Base-by-base conservation (phyloP, 2,329 filamentous ascomycete genomes). In the Trichocomaceae sp. region DNA sequence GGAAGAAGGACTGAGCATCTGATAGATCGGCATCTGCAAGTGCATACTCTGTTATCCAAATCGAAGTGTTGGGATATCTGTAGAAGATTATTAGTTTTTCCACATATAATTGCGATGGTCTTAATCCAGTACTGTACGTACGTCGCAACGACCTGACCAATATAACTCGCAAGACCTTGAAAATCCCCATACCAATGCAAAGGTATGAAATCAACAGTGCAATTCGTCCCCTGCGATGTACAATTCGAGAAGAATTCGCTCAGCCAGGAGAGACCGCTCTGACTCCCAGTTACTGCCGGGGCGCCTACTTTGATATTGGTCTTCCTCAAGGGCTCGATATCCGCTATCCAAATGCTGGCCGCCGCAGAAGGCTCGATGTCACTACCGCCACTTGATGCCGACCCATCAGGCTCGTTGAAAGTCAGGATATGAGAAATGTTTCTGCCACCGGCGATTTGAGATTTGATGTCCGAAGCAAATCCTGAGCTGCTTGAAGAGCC, bases 131-230 rank as follows among this genome's bases (percentile, higher is more conserved):
- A 12, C 22, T 15, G 31, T 46, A 56, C 54, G 19, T 47, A 56
- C 54, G 37, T 22, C 31, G 31, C 54, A 44, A 56, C 54, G 2
- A 56, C 49, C 22, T 56, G 54, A 3, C 54, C 54, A 13, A 56
- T 47, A 44, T 47, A 42, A 33, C 54, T 56, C 17, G 54, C 54
- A 12, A 56, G 35, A 7, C 54, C 54, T 15, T 51, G 33, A 17
- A 56, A 56, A 48, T 52, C n/a, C 13, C 54, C 54, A 29, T 56
- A 56, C 54, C 54, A 56, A 48, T 56, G 54, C 13, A 56, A 35
- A 12, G 54, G 54, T 4, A 56, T 52, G 35, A 56, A 56, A 23
- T 56, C 54, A 12, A 48, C 42, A 9, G 54, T 56, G 44, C 54
- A 56, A 17, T 56, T 56, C 7, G 49, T 56, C 7, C 45, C 37